A percentile compares a stretch with the other conserved stretches of the same genome.
Conservation (phyloP, 345 rosid species). For the Brassica incana region DNA sequence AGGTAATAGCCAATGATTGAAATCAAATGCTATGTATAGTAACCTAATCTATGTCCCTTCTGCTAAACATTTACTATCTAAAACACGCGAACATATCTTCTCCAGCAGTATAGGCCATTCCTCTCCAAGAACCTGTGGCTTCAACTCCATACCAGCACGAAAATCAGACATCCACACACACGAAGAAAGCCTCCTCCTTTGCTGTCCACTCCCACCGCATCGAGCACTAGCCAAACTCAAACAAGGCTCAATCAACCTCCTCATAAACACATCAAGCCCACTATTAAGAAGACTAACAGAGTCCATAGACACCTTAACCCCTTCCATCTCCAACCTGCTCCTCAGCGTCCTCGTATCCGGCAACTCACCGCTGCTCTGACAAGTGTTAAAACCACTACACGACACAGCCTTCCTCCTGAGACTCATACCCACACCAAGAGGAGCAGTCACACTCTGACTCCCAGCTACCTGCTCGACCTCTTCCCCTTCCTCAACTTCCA, state of each 20-base stretch:
- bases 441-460: slow-evolving; percentile 85
- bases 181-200: slow-evolving; percentile 36
- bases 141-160: slow-evolving; percentile 56
- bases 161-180: slow-evolving; percentile 63
- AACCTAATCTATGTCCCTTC: slow-evolving; percentile 3
- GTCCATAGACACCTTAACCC: slow-evolving; percentile 54
- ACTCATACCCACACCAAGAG: slow-evolving; percentile 66
- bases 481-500: slow-evolving; percentile 93
- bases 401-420: slow-evolving; percentile 45
- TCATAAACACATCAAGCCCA: slow-evolving; percentile 68
- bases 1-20: slow-evolving; percentile 12
- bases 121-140: slow-evolving; percentile 70
- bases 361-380: slow-evolving; percentile 59
- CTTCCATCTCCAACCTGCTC: slow-evolving; percentile 61
- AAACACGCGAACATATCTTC: slow-evolving; percentile 60
- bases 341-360: slow-evolving; percentile 79
- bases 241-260: slow-evolving; percentile 71
- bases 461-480: slow-evolving; percentile 86
- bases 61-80: too few species aligned
- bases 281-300: slow-evolving; percentile 70
- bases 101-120: slow-evolving; percentile 71
- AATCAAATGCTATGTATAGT: slow-evolving; percentile 20
- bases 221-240: slow-evolving; percentile 56
- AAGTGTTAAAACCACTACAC: slow-evolving; percentile 41
- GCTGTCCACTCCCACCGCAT: slow-evolving; percentile 37